A percentile compares a stretch with the other conserved stretches of the same genome.
These are phyloP conservation scores for Dalechampia spathulata DNA, from an alignment of 441 rosid genomes.

Conservation along the genomic window DNA sequence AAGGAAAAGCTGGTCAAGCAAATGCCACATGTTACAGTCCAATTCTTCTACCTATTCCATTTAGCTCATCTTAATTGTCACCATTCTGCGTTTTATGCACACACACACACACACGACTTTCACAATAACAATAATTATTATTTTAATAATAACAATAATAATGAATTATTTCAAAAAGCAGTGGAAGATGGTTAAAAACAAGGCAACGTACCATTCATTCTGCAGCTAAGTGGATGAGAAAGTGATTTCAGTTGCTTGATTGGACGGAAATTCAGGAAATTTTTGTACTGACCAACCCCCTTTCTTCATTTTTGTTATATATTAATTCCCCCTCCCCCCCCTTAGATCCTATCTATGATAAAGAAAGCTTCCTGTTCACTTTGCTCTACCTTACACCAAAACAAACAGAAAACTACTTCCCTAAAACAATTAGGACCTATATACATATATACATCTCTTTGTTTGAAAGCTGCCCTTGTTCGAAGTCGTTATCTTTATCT, in stretches of 20 bases:
- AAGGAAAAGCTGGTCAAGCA: slow-evolving; percentile 7
- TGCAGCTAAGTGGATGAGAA: slow-evolving; percentile 1
- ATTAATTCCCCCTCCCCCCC: too few species aligned
- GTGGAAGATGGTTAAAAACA: background rate
- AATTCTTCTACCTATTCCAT: background rate
- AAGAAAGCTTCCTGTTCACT: too few species aligned
- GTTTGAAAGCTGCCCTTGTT: too few species aligned
- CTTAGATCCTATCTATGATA: too few species aligned
- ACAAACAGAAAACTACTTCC: background rate
- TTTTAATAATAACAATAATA: too few species aligned
- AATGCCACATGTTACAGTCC: slow-evolving; percentile 19
- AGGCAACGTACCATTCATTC: background rate
- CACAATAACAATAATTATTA: too few species aligned
- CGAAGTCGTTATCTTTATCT: too few species aligned
- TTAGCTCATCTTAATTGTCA: slow-evolving; percentile 3
- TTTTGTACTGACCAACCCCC: background rate
- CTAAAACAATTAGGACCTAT: background rate
- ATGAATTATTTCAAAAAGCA: too few species aligned
- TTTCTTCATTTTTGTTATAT: too few species aligned
- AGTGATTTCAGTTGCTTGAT: slow-evolving; percentile 5
- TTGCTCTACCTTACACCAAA: too few species aligned
- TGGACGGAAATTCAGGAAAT: background rate
- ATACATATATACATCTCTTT: too few species aligned
- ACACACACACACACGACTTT: too few species aligned
- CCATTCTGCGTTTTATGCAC: background rate